Evolutionary conservation across 2,329 filamentous ascomycete species (phyloP).

Genomic region (Cercospora brassicicola): DNA sequence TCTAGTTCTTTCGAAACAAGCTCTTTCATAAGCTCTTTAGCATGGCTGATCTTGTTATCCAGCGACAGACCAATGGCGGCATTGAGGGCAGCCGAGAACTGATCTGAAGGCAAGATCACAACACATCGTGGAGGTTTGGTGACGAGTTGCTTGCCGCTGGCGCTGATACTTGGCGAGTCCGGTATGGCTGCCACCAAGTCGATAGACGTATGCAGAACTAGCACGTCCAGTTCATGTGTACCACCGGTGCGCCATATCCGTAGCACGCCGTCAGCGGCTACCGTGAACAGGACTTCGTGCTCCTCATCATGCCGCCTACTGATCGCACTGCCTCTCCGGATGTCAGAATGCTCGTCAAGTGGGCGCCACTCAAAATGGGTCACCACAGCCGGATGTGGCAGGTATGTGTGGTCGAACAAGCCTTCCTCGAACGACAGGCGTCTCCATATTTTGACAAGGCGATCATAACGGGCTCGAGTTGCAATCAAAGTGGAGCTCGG

Average conservation of each 20-base stretch:
- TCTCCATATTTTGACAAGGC: constrained; percentile 89
- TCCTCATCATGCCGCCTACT: constrained; percentile 36
- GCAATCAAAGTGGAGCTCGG: constrained; percentile 86
- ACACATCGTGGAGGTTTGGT: constrained; percentile 60
- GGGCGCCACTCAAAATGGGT: constrained; percentile 84
- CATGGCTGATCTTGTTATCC: constrained; percentile 60
- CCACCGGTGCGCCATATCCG: constrained; percentile 82
- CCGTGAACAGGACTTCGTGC: constrained; percentile 86
- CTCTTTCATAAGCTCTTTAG: constrained; percentile 80
- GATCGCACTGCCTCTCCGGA: constrained; percentile 45
- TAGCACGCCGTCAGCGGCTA: constrained; percentile 76
- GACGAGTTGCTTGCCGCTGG: constrained; percentile 51
- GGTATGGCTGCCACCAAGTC: constrained; percentile 70
- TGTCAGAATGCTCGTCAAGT: constrained; percentile 63
- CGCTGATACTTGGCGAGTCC: constrained; percentile 37
- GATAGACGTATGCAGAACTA: constrained; percentile 78
- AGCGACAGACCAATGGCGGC: constrained; percentile 54
- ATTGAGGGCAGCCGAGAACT: constrained; percentile 66
- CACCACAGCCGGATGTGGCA: constrained; percentile 79
- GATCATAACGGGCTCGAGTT: constrained; percentile 74
- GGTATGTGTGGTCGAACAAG: constrained; percentile 85
- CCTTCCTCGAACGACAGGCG: constrained; percentile 82
- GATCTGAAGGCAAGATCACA: constrained; percentile 78
- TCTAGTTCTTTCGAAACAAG: constrained; percentile 84
- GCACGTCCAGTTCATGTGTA: constrained; percentile 65